A percentile compares a stretch with the other conserved stretches of the same genome.
These are phyloP conservation scores for Bipolaris bicolor DNA, from an alignment of 2,329 filamentous ascomycete species.

Conservation along the genomic window DNA sequence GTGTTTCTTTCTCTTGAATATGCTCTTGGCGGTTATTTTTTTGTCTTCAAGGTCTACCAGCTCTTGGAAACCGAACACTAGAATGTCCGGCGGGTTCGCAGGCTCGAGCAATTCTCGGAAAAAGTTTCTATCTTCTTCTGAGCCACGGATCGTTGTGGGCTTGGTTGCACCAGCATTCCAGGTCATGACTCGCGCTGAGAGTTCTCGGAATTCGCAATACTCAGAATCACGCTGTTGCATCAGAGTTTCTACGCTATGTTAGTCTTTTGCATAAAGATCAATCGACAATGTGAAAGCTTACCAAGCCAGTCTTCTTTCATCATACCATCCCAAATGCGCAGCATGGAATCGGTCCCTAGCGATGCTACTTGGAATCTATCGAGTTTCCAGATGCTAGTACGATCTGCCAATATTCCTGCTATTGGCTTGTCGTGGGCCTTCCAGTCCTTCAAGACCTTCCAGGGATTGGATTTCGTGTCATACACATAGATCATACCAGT, in stretches of 20 bases:
- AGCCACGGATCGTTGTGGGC: slow-evolving; percentile 78
- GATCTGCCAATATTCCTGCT: slow-evolving; percentile 76
- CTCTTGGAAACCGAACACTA: slow-evolving; percentile 97
- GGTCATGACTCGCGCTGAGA: slow-evolving; percentile 81
- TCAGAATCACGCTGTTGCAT: slow-evolving; percentile 85
- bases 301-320: slow-evolving; percentile 92
- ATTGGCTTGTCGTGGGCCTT: slow-evolving; percentile 85
- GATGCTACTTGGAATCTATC: slow-evolving; percentile 85
- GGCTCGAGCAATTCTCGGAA: slow-evolving; percentile 78
- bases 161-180: slow-evolving; percentile 98
- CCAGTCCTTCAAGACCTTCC: slow-evolving; percentile 94
- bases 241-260: slow-evolving; percentile 64
- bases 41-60: slow-evolving; percentile 98
- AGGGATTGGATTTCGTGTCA: slow-evolving; percentile 80
- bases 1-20: slow-evolving; percentile 78
- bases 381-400: slow-evolving; percentile 81
- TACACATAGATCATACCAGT: slow-evolving; percentile 94
- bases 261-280: slow-evolving; percentile 22
- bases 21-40: slow-evolving; percentile 92
- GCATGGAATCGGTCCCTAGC: slow-evolving; percentile 82
- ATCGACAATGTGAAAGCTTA: slow-evolving; percentile 42
- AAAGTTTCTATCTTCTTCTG: slow-evolving; percentile 74
- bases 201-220: slow-evolving; percentile 84
- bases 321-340: slow-evolving; percentile 90
- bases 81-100: slow-evolving; percentile 82